Conservation (phyloP, 2,329 filamentous ascomycete species). For the Cadophora gregata region DNA sequence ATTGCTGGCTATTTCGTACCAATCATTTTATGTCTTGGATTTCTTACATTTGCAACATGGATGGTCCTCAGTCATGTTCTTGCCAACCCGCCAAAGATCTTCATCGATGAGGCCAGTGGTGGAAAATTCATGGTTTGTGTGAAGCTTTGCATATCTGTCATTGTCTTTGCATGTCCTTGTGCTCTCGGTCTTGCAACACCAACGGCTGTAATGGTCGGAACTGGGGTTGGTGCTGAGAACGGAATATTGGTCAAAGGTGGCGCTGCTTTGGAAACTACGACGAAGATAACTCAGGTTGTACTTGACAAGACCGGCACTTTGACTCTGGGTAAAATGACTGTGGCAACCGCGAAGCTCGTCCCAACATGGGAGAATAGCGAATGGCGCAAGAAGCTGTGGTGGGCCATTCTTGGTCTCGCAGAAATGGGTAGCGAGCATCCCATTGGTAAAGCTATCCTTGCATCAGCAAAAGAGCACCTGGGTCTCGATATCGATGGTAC, state of each 20-base stretch:
- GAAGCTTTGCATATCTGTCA: conserved; percentile 97
- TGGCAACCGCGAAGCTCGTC: conserved; percentile 73
- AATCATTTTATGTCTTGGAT: conserved; percentile 81
- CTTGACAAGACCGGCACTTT: conserved; percentile 97
- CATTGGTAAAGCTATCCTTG: conserved; percentile 86
- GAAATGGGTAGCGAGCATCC: conserved; percentile 97
- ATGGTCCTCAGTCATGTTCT: conserved; percentile 93
- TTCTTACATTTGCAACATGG: conserved; percentile 88
- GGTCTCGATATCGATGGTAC: conserved; percentile 73
- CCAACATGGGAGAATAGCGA: conserved; percentile 72
- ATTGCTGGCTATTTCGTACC: conserved; percentile 96
- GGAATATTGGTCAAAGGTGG: conserved; percentile 98
- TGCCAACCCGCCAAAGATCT: conserved; percentile 84
- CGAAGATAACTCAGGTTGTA: conserved; percentile 87
- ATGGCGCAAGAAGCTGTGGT: conserved; percentile 80
- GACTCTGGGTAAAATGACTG: conserved; percentile 94
- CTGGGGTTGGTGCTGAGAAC: conserved; percentile 93
- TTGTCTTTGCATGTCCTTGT: conserved; percentile 97
- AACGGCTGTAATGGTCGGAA: conserved; percentile 98
- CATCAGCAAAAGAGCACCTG: conserved; percentile 76
- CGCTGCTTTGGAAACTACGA: conserved; percentile 87
- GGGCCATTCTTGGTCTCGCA: conserved; percentile 92
- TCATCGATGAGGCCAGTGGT: conserved; percentile 78
- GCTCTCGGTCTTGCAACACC: conserved; percentile 95
- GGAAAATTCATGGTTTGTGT: conserved; percentile 96